These are phyloP conservation scores for Cyclotella sp. DNA, from an alignment of 108 stramenopile species.

Conservation along the genomic window DNA sequence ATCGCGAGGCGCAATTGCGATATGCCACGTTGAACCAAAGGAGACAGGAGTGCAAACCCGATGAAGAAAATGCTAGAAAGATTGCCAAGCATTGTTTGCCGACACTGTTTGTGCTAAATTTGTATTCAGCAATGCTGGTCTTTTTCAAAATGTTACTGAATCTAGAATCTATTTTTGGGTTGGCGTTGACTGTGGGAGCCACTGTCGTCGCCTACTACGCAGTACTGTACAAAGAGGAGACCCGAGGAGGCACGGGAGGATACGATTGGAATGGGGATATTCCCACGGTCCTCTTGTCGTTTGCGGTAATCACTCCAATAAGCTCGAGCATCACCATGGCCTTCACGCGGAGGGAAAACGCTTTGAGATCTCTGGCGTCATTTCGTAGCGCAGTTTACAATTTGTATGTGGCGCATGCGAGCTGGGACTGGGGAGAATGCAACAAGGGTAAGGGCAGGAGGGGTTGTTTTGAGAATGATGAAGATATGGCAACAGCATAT, in stretches of 20 bases:
- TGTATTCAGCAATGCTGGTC: slow-evolving; percentile 48
- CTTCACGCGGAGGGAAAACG: slow-evolving; percentile 56
- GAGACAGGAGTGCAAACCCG: neutral
- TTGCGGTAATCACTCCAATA: slow-evolving; percentile 61
- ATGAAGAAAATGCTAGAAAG: slow-evolving; percentile 16
- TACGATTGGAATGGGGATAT: slow-evolving; percentile 47
- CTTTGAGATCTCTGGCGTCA: slow-evolving; percentile 48
- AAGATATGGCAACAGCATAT: neutral
- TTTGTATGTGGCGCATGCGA: slow-evolving; percentile 55
- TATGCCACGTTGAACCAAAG: neutral
- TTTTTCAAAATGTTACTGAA: slow-evolving; percentile 54
- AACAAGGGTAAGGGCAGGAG: slow-evolving; percentile 44
- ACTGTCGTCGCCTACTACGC: slow-evolving; percentile 46
- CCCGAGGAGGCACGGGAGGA: neutral
- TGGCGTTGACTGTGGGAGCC: slow-evolving; percentile 56
- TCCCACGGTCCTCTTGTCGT: slow-evolving; percentile 50
- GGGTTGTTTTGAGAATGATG: slow-evolving; percentile 44
- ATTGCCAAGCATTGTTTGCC: slow-evolving; percentile 19
- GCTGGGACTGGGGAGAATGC: slow-evolving; percentile 63
- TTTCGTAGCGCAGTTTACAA: slow-evolving; percentile 53
- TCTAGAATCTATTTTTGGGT: slow-evolving; percentile 58
- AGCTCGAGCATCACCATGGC: slow-evolving; percentile 57
- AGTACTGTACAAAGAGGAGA: slow-evolving; percentile 21
- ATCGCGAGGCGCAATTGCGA: slow-evolving; percentile 12
- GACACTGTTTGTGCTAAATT: slow-evolving; percentile 40